Evolutionary conservation across 495 filamentous ascomycete genomes (phyloP).

Genomic region (Neurospora sp.): DNA sequence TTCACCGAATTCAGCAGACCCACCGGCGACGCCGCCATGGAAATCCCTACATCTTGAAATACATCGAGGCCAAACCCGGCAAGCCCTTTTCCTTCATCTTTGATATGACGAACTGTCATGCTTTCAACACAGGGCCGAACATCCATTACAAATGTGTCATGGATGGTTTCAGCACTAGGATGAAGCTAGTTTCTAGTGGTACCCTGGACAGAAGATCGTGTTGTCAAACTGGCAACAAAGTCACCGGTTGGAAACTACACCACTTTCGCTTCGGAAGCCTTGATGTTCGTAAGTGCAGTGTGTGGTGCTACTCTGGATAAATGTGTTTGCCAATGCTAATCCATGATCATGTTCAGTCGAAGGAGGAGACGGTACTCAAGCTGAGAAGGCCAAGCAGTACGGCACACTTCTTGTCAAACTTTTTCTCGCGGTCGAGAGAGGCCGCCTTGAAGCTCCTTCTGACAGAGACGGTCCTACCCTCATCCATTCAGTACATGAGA

Average conservation of each 20-base stretch:
- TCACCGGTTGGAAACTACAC: neutral
- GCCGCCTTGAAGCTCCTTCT: neutral
- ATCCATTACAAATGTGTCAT: neutral
- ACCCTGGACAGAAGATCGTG: neutral
- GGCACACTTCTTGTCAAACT: neutral
- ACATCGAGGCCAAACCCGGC: conserved; percentile 12
- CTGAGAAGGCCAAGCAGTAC: neutral
- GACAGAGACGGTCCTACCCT: neutral
- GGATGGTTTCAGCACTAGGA: neutral
- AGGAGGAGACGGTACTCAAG: neutral
- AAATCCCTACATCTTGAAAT: conserved; percentile 3
- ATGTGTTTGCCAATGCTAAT: neutral
- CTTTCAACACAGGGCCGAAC: neutral
- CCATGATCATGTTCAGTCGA: neutral
- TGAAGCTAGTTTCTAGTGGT: neutral
- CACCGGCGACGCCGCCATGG: neutral
- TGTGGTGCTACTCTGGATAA: neutral
- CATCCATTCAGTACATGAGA: neutral
- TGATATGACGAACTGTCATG: neutral
- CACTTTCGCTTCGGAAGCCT: neutral
- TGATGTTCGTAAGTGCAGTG: neutral
- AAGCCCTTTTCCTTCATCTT: neutral
- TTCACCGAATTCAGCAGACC: neutral
- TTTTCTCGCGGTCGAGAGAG: neutral
- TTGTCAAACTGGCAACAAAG: neutral